Conservation (phyloP, 768 basidiomycete species). For the Mycena belliarum region DNA sequence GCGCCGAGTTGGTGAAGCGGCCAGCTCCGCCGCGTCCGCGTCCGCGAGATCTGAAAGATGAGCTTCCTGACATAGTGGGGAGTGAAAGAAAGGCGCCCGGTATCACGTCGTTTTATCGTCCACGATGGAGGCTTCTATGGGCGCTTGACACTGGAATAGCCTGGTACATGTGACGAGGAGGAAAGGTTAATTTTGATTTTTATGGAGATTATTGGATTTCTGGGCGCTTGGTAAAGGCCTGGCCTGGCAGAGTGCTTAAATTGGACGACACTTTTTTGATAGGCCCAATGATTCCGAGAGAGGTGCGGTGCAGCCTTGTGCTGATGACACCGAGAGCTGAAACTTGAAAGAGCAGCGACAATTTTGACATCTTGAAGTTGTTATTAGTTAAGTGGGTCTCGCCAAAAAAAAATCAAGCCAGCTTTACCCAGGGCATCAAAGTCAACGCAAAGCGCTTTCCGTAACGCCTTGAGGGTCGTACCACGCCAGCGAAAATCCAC, state of each 20-base stretch:
- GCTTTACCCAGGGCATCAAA: too few species aligned
- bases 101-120: not conserved
- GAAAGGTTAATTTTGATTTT: not conserved
- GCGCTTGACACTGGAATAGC: too few species aligned
- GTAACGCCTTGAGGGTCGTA: too few species aligned
- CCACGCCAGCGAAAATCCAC: too few species aligned
- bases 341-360: too few species aligned
- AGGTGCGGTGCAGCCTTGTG: too few species aligned
- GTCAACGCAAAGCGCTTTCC: too few species aligned
- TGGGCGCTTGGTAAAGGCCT: not conserved
- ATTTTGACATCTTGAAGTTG: too few species aligned
- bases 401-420: too few species aligned
- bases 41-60: not conserved
- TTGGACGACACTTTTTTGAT: not conserved
- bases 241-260: not conserved
- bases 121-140: not conserved
- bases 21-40: conserved; percentile 4
- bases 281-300: too few species aligned
- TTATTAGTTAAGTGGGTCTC: too few species aligned
- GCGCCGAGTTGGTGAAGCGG: conserved; percentile 13
- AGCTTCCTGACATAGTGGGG: not conserved
- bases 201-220: not conserved
- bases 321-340: too few species aligned
- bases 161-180: not conserved
- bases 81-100: not conserved